Evolutionary conservation across 345 rosid genomes (phyloP).

Genomic region (Lepidium africanum): DNA sequence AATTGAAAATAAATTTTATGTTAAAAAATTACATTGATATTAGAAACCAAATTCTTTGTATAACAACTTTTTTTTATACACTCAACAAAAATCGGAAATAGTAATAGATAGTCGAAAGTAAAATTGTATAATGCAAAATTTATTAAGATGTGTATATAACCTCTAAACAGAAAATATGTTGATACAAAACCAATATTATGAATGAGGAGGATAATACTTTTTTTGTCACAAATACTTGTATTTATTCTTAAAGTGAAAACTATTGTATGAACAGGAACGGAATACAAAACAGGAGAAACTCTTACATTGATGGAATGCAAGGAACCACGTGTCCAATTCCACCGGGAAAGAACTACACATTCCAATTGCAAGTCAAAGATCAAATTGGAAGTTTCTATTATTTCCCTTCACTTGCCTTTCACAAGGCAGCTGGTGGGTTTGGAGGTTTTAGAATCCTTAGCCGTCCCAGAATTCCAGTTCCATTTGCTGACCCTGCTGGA

Average conservation of each 20-base stretch:
- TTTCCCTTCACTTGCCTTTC: slow-evolving; percentile 68
- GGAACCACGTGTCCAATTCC: slow-evolving; percentile 94
- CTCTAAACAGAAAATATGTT: too few species aligned
- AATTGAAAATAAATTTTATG: too few species aligned
- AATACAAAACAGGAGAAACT: slow-evolving; percentile 75
- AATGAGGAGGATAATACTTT: too few species aligned
- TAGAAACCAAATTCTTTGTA: too few species aligned
- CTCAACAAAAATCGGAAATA: too few species aligned
- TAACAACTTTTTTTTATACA: too few species aligned
- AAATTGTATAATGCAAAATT: too few species aligned
- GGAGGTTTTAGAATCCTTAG: slow-evolving; percentile 67
- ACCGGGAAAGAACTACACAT: slow-evolving; percentile 66
- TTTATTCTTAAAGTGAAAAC: not conserved
- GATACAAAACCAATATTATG: too few species aligned
- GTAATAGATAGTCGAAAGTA: too few species aligned
- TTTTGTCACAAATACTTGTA: too few species aligned
- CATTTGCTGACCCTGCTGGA: slow-evolving; percentile 53
- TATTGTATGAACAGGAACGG: slow-evolving; percentile 53
- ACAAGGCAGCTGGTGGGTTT: slow-evolving; percentile 73
- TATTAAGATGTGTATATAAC: too few species aligned
- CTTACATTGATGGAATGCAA: slow-evolving; percentile 64
- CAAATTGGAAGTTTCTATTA: slow-evolving; percentile 74
- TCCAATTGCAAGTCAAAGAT: slow-evolving; percentile 64
- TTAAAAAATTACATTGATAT: too few species aligned
- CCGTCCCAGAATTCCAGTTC: slow-evolving; percentile 62